Evolutionary conservation across 805 yeast species (phyloP), one percentile per base, ranked within the genome.

Genomic region (Hemisphaericaspora nanyangensis): DNA sequence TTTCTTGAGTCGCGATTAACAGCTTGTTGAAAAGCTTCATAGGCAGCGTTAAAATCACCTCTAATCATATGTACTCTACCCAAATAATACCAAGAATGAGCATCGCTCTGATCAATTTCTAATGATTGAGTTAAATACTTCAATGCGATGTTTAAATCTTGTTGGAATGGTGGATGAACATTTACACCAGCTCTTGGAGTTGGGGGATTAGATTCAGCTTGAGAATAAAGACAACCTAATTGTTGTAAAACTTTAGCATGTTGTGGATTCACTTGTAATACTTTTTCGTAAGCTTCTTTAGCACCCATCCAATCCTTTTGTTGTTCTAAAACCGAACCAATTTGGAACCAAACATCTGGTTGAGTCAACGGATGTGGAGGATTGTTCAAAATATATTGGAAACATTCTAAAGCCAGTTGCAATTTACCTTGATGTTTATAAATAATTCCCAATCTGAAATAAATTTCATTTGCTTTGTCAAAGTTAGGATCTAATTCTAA

Each of bases 271-370:
- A 85, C 90, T 51, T 79, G 79, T 40, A 93, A 69, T 0, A 93
- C 98, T 43, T 93, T 79, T 63, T 91, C 96, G 60, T 93, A 93
- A 7, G 98, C 98, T 47, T 90, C 97, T 53, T 82, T 80, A 3
- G 99, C 98, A 28, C 90, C 87, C 46, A 74, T 78, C 76, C 86
- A 91, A 56, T 89, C 96, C 54, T 88, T 81, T 66, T 86, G 91
- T 57, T 85, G 95, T 61, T 93, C 99, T 52, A 93, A 74, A 2
- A 93, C 98, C 24, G 89, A 85, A 29, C 99, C 99, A 47, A 93
- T 85, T 65, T 93, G 99, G 69, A 93, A 93, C 98, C 98, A 93
- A 39, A 93, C 95, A 59, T 93, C 99, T 36, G 95, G 88, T 59
- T 88, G 96, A 34, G 97, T 90, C 47, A 93, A 70, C 1, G 99